These are phyloP conservation scores for Colletotrichum chrysophilum DNA, from an alignment of 2,329 filamentous ascomycete genomes.

Conservation along the genomic window DNA sequence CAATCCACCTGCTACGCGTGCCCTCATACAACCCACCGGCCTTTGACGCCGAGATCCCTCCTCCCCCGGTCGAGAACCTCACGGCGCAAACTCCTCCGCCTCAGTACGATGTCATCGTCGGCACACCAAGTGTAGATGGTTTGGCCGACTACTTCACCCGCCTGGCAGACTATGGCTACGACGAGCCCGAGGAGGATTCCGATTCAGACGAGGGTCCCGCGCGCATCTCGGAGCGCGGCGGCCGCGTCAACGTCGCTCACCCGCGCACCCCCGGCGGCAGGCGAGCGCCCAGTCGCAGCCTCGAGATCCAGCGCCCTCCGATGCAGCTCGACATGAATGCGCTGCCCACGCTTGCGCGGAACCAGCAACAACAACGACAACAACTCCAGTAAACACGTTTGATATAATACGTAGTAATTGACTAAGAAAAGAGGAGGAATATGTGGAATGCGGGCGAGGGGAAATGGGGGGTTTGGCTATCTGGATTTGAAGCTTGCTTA, in stretches of 20 bases:
- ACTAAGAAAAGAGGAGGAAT: not conserved
- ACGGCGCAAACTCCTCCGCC: constrained; percentile 78
- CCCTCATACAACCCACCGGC: constrained; percentile 89
- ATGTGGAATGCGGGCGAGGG: not conserved
- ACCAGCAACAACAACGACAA: not conserved
- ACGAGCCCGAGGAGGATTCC: constrained; percentile 47
- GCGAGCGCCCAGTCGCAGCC: constrained; percentile 59
- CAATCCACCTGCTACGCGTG: constrained; percentile 82
- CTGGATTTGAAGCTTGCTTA: not conserved
- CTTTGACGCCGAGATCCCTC: constrained; percentile 81
- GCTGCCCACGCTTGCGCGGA: not conserved
- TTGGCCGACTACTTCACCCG: constrained; percentile 89
- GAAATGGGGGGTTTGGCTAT: not conserved
- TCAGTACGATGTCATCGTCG: constrained; percentile 81
- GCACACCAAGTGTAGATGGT: constrained; percentile 68
- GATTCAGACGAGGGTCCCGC: constrained; percentile 48
- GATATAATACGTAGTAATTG: not conserved
- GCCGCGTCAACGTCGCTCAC: constrained; percentile 63
- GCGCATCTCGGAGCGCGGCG: constrained; percentile 54
- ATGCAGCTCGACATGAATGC: constrained; percentile 36
- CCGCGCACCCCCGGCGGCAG: constrained; percentile 60
- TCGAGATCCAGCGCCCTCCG: constrained; percentile 56
- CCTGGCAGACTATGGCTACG: constrained; percentile 72
- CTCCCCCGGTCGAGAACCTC: constrained; percentile 57
- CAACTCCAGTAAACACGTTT: not conserved